Evolutionary conservation across 1,284 basidiomycete species (phyloP).

Genomic region (Trichosporon coremiiforme): DNA sequence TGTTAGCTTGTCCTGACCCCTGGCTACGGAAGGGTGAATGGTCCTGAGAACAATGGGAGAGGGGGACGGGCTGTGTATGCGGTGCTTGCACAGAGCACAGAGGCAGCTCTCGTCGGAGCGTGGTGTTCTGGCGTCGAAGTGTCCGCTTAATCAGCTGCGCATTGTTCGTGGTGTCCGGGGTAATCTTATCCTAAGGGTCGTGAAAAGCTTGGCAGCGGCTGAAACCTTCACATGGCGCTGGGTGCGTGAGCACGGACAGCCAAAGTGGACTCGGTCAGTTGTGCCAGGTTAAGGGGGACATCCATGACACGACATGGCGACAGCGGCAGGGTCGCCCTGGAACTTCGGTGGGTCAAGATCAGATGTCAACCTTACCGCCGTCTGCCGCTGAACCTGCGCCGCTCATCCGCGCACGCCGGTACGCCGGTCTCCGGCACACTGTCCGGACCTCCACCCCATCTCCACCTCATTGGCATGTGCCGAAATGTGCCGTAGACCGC

Average conservation of each 20-base stretch:
- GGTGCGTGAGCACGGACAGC: too few species aligned
- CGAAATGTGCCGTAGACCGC: too few species aligned
- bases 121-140: not conserved
- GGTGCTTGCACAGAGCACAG: too few species aligned
- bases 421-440: not conserved
- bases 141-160: not conserved
- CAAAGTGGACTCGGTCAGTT: too few species aligned
- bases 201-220: not conserved
- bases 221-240: not conserved
- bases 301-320: not conserved
- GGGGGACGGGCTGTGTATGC: too few species aligned
- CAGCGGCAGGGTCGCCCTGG: not conserved
- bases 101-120: too few species aligned
- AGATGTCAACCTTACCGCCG: not conserved
- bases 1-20: too few species aligned
- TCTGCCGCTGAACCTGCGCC: not conserved
- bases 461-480: not conserved
- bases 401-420: not conserved
- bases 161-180: not conserved
- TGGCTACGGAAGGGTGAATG: too few species aligned
- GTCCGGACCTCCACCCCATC: conserved; percentile 1
- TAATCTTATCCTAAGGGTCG: not conserved
- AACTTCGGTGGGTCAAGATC: not conserved
- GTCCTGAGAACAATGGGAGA: too few species aligned
- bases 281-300: not conserved